Percentiles rank a stretch among this genome's conserved stretches.
These are phyloP conservation scores for Insectozyma bohioensis DNA, from an alignment of 1,139 yeast genomes.

Conservation along the genomic window DNA sequence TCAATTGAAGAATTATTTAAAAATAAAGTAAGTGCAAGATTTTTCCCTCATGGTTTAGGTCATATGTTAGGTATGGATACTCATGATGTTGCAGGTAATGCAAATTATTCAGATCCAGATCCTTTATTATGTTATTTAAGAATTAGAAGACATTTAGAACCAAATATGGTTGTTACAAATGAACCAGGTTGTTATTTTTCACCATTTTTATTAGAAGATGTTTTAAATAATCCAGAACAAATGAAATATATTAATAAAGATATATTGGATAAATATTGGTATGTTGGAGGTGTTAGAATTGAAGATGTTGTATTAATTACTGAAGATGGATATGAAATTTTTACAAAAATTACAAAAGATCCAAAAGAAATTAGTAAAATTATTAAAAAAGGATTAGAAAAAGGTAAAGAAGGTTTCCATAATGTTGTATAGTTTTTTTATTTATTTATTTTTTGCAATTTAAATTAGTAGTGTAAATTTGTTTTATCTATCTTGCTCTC, in stretches of 20 bases:
- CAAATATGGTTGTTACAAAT: constrained; percentile 86
- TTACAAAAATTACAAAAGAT: constrained; percentile 81
- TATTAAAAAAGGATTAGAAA: constrained; percentile 65
- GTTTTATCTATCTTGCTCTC: constrained; percentile 1
- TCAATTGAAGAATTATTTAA: constrained; percentile 65
- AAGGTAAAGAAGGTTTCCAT: constrained; percentile 53
- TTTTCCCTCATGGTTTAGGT: constrained; percentile 95
- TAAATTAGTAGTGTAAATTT: constrained; percentile 1
- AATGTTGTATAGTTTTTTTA: constrained; percentile 37
- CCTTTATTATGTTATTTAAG: constrained; percentile 75
- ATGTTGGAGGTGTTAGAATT: constrained; percentile 93
- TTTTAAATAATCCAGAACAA: constrained; percentile 56
- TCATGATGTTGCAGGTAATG: constrained; percentile 89
- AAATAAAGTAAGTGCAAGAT: constrained; percentile 70
- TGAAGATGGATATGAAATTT: constrained; percentile 70
- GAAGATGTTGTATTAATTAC: constrained; percentile 91
- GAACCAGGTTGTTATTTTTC: constrained; percentile 96
- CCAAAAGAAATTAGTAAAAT: constrained; percentile 78
- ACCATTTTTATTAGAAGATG: constrained; percentile 70
- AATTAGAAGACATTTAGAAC: constrained; percentile 67
- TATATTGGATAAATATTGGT: constrained; percentile 74
- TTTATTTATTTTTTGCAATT: too few relatives aligned
- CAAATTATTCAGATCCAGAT: constrained; percentile 82
- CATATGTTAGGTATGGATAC: constrained; percentile 93
- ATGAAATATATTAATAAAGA: constrained; percentile 62